A percentile compares a stretch with the other conserved stretches of the same genome.
Conservation (phyloP, 208 protist genomes). For the Wallacemonas rigidus region DNA sequence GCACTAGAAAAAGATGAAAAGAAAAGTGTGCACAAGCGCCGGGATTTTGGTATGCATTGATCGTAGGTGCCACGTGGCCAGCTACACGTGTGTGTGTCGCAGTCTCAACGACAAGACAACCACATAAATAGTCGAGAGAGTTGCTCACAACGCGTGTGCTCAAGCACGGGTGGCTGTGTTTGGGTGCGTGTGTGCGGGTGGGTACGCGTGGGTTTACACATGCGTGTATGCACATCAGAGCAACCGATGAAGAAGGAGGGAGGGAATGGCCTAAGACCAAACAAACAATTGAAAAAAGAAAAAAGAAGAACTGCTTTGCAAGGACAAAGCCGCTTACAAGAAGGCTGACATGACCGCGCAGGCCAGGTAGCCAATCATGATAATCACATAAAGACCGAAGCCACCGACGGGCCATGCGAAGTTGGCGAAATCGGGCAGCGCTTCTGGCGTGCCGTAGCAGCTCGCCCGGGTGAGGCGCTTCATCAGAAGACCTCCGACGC, state of each 20-base stretch:
- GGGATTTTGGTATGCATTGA: too few species aligned
- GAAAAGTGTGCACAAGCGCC: too few species aligned
- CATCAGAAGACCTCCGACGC: conserved; percentile 33
- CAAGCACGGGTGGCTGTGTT: neutral
- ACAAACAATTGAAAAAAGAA: conserved; percentile 14
- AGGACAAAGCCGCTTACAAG: conserved; percentile 13
- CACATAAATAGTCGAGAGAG: too few species aligned
- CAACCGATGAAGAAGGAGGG: too few species aligned
- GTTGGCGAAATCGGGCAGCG: conserved; percentile 36
- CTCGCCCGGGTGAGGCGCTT: conserved; percentile 31
- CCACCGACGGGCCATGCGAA: conserved; percentile 47
- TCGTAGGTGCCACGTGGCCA: too few species aligned
- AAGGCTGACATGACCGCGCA: conserved; percentile 40
- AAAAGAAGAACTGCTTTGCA: neutral
- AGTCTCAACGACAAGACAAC: too few species aligned
- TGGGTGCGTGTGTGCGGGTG: neutral
- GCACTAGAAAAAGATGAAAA: too few species aligned
- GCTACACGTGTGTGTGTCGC: too few species aligned
- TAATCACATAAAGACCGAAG: conserved; percentile 38
- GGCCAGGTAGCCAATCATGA: conserved; percentile 29
- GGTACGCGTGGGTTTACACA: too few species aligned
- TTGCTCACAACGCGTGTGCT: too few species aligned
- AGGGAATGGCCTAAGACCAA: conserved; percentile 15
- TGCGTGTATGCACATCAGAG: too few species aligned
- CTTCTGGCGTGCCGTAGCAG: conserved; percentile 35